Evolutionary conservation across 768 basidiomycete genomes (phyloP).

Genomic region (Russula dissimulans): DNA sequence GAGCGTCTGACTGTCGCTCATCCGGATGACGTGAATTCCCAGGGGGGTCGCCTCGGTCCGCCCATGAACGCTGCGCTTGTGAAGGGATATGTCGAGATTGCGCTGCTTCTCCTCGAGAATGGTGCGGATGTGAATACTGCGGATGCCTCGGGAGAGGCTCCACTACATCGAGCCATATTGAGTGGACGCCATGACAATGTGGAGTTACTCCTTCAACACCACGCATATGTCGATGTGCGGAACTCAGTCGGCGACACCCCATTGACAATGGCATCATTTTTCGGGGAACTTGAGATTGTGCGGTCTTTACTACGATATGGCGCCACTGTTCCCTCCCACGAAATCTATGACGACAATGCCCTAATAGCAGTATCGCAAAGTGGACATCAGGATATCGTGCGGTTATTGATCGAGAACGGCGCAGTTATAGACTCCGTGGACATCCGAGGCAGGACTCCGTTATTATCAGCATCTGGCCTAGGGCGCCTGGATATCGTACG

Average conservation of each 20-base stretch:
- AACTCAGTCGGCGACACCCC: not conserved
- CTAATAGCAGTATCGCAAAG: not conserved
- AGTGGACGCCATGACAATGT: not conserved
- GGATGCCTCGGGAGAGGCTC: fast-evolving
- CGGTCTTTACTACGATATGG: not conserved
- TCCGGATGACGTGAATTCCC: not conserved
- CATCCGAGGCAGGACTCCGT: not conserved
- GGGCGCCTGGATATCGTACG: not conserved
- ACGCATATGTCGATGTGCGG: not conserved
- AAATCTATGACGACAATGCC: not conserved
- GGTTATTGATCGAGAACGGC: not conserved
- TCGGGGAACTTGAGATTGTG: not conserved
- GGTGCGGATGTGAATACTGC: not conserved
- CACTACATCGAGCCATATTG: not conserved
- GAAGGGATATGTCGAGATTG: not conserved
- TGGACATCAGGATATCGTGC: not conserved
- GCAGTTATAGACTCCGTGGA: not conserved
- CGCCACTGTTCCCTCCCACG: not conserved
- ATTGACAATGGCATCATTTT: fast-evolving
- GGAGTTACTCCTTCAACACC: not conserved
- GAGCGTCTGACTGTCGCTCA: not conserved
- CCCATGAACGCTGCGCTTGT: not conserved
- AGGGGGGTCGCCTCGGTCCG: not conserved
- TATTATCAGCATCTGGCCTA: not conserved
- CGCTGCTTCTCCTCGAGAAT: not conserved